Evolutionary conservation across 2,329 filamentous ascomycete species (phyloP).

Genomic region (Bipolaris victoriae): DNA sequence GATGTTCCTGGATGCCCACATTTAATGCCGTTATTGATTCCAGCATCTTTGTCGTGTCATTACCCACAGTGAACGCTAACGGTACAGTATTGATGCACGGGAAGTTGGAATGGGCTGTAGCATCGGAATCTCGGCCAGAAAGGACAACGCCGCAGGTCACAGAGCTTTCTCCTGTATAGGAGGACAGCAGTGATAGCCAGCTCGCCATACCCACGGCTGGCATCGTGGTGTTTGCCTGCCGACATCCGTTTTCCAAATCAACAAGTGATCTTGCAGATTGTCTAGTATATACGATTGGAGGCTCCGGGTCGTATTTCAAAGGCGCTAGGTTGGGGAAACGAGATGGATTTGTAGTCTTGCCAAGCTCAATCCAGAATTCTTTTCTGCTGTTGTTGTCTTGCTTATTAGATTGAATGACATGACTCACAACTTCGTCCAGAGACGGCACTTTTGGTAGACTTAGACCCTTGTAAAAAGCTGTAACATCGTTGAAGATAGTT

Average conservation of each 20-base stretch:
- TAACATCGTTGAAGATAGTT: constrained; percentile 67
- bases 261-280: constrained; percentile 51
- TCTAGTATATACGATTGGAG: constrained; percentile 46
- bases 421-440: constrained; percentile 53
- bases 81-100: constrained; percentile 86
- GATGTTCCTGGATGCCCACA: constrained; percentile 68
- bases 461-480: constrained; percentile 46
- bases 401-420: constrained; percentile 52
- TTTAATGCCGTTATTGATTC: constrained; percentile 70
- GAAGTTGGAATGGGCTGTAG: constrained; percentile 67
- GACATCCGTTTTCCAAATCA: constrained; percentile 63
- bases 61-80: constrained; percentile 63
- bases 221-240: constrained; percentile 67
- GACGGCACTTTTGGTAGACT: constrained; percentile 29
- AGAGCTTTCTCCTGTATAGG: constrained; percentile 75
- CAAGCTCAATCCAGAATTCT: constrained; percentile 68
- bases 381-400: constrained; percentile 42
- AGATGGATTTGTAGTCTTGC: constrained; percentile 63
- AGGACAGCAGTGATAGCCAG: constrained; percentile 76
- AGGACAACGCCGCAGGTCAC: constrained; percentile 82
- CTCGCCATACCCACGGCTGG: constrained; percentile 78
- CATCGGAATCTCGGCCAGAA: constrained; percentile 71
- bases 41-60: constrained; percentile 65
- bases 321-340: constrained; percentile 80
- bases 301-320: constrained; percentile 51